Conservation (phyloP, 1,139 yeast species). For the Petasospora fabianii region DNA sequence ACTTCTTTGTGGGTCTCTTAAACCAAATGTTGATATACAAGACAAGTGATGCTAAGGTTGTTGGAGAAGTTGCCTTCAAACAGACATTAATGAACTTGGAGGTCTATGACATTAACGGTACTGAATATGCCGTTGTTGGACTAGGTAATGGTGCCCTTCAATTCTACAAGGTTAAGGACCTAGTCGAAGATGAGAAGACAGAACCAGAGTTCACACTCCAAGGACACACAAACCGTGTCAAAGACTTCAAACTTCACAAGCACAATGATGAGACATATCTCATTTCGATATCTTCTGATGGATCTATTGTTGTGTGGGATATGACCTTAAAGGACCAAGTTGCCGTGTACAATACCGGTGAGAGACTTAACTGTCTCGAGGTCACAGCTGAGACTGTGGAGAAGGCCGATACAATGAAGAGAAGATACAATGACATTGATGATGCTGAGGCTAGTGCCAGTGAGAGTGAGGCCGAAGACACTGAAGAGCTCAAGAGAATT, state of each 20-base stretch:
- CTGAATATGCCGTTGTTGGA: constrained; percentile 63
- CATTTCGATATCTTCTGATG: constrained; percentile 88
- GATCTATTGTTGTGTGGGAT: constrained; percentile 90
- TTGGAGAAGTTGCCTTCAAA: constrained; percentile 42
- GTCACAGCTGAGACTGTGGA: constrained; percentile 79
- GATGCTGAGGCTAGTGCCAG: constrained; percentile 49
- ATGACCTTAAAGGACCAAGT: constrained; percentile 65
- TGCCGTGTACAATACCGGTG: constrained; percentile 91
- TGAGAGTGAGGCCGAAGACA: constrained; percentile 51
- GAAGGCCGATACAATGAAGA: constrained; percentile 66
- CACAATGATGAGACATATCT: constrained; percentile 48
- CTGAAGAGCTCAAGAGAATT: constrained; percentile 37
- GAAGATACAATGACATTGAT: constrained; percentile 46
- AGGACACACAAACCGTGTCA: constrained; percentile 85
- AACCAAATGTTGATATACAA: constrained; percentile 63
- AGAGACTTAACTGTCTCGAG: constrained; percentile 82
- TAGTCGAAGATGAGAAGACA: constrained; percentile 33
- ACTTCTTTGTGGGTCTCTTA: constrained; percentile 72
- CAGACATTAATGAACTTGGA: constrained; percentile 70
- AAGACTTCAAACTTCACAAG: constrained; percentile 60
- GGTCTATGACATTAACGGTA: constrained; percentile 39
- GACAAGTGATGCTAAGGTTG: constrained; percentile 59
- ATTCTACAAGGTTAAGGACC: constrained; percentile 44
- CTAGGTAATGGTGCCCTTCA: constrained; percentile 69
- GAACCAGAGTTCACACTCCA: constrained; percentile 54